Conservation (phyloP, 345 rosid genomes). For the Camelina sativa region DNA sequence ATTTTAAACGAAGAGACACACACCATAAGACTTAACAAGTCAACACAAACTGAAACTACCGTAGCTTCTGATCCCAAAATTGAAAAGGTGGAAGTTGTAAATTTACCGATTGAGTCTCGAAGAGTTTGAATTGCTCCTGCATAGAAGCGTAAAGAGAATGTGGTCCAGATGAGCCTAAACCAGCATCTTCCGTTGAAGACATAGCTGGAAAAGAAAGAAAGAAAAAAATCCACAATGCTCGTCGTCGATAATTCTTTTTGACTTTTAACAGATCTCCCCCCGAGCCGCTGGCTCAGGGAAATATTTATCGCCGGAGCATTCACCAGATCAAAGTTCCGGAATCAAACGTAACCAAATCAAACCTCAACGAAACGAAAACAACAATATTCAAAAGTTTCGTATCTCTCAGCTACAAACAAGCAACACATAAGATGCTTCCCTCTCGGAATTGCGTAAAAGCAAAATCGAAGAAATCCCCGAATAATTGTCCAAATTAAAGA, state of each 20-base stretch:
- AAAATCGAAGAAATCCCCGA: too few relatives aligned
- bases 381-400: background rate
- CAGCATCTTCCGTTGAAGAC: slow-evolving; percentile 5
- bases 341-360: slow-evolving; percentile 16
- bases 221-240: background rate
- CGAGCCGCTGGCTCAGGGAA: slow-evolving; percentile 45
- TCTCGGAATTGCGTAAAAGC: too few relatives aligned
- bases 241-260: background rate
- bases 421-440: too few relatives aligned
- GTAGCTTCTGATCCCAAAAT: background rate
- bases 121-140: slow-evolving; percentile 35
- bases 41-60: background rate
- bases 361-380: slow-evolving; percentile 4
- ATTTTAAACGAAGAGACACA: background rate
- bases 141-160: slow-evolving; percentile 17
- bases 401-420: background rate
- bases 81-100: background rate
- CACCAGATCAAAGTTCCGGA: slow-evolving; percentile 22
- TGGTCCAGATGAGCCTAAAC: slow-evolving; percentile 3
- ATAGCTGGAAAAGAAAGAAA: background rate
- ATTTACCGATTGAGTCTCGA: slow-evolving; percentile 43
- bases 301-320: slow-evolving; percentile 29
- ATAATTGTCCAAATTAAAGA: too few relatives aligned
- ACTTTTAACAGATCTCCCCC: slow-evolving; percentile 25
- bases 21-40: background rate